phyloP scores from a whole-genome alignment of 805 yeast genomes.

The Metschnikowia continentalis region DNA sequence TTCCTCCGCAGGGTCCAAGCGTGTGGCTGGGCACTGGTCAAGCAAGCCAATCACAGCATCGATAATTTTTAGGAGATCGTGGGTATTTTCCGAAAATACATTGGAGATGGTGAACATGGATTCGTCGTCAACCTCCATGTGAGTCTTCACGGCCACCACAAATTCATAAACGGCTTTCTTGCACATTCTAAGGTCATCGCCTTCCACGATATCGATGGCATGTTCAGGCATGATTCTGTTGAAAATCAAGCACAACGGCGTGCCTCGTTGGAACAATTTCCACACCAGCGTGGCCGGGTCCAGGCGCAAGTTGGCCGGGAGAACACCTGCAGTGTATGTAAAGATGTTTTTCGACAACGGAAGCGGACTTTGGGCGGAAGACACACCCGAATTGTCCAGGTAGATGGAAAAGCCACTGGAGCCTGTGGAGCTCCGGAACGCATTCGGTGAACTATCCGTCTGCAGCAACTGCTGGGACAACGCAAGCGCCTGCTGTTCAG shows the following conservation, averaged over 20 bases:
- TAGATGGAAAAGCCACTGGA: constrained; percentile 34
- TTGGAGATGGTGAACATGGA: constrained; percentile 85
- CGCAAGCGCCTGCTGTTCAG: constrained; percentile 67
- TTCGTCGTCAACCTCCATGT: constrained; percentile 71
- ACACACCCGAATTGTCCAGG: constrained; percentile 28
- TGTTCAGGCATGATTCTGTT: constrained; percentile 51
- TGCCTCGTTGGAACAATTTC: constrained; percentile 86
- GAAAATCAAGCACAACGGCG: constrained; percentile 82
- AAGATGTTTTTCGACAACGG: constrained; percentile 37
- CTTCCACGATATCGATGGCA: constrained; percentile 58
- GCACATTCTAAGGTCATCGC: constrained; percentile 79
- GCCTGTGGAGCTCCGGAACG: constrained; percentile 31
- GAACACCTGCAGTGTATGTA: constrained; percentile 73
- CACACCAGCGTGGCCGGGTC: constrained; percentile 94
- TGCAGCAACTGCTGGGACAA: constrained; percentile 40
- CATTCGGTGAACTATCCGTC: constrained; percentile 18
- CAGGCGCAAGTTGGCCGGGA: constrained; percentile 67
- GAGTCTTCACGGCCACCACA: constrained; percentile 76
- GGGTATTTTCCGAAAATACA: constrained; percentile 78
- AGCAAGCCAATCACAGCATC: constrained; percentile 63
- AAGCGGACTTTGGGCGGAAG: constrained; percentile 13
- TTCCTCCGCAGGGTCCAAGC: constrained; percentile 5
- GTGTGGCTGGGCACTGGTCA: constrained; percentile 7
- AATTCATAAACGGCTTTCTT: constrained; percentile 89
- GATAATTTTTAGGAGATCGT: constrained; percentile 70